phyloP scores from a whole-genome alignment of 257 asterid species.

The Solanum tacnaense region DNA sequence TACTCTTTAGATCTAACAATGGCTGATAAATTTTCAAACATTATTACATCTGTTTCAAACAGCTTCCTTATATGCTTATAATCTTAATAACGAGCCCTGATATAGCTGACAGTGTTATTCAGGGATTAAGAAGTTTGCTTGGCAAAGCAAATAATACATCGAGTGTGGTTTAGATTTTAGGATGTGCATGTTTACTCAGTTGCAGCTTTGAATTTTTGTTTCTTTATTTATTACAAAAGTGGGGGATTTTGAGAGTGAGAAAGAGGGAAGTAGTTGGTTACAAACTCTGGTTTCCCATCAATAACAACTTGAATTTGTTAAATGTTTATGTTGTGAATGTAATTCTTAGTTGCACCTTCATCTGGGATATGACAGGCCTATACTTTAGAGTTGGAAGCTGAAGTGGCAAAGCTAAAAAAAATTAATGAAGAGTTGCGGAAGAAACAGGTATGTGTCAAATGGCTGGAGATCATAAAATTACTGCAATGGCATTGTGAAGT shows the following conservation, averaged over 20 bases:
- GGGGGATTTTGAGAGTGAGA: not conserved
- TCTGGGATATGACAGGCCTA: constrained; percentile 49
- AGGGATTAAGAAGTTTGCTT: not conserved
- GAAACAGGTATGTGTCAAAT: constrained; percentile 49
- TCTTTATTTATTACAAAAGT: not conserved
- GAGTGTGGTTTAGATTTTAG: not conserved
- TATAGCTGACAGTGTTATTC: not conserved
- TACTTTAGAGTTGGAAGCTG: constrained; percentile 87
- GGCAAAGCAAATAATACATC: not conserved
- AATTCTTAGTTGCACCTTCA: not conserved
- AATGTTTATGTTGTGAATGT: not conserved
- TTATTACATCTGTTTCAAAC: not conserved
- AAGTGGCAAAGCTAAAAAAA: constrained; percentile 72
- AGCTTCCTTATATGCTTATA: not conserved
- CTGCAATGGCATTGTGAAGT: not conserved
- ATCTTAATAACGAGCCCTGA: not conserved
- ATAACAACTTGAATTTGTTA: not conserved
- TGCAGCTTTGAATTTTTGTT: not conserved
- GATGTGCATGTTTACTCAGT: not conserved
- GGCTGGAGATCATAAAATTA: not conserved
- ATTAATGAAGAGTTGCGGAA: constrained; percentile 59
- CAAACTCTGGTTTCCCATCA: not conserved
- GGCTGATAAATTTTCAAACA: not conserved
- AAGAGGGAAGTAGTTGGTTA: not conserved
- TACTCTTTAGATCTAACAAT: not conserved